These are phyloP conservation scores for Phlyctochytrium planicorne DNA, from an alignment of 192 early-diverging fungal genomes.

Conservation along the genomic window DNA sequence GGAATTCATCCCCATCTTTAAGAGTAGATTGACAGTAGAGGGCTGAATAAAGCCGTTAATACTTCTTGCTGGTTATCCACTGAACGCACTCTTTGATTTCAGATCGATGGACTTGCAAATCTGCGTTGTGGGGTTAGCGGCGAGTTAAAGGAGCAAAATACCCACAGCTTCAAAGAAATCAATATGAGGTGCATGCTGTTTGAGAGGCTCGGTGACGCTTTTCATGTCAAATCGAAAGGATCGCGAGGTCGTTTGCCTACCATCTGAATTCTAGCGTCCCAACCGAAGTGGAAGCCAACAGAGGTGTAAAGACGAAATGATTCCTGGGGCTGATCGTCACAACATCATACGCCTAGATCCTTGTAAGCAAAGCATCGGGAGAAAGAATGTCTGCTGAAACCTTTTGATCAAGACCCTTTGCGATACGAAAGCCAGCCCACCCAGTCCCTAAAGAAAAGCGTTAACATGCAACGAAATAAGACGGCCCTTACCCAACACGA, in stretches of 20 bases:
- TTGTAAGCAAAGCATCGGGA: no score
- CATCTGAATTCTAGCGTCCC: conserved; percentile 86
- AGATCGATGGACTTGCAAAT: conserved; percentile 53
- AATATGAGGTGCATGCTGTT: conserved; percentile 11
- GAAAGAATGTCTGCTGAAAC: no score
- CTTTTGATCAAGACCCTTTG: conserved; percentile 66
- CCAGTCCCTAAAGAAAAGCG: conserved; percentile 55
- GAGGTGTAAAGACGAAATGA: conserved; percentile 83
- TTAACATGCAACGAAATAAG: no score
- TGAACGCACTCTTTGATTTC: conserved; percentile 30
- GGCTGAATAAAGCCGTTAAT: background rate
- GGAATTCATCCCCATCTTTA: conserved; percentile 35
- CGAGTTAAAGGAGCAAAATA: no score
- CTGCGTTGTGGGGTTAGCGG: no score
- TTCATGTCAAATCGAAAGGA: conserved; percentile 35
- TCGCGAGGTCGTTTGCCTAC: no score
- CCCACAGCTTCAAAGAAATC: conserved; percentile 64
- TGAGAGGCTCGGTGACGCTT: background rate
- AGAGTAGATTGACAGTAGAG: conserved; percentile 8
- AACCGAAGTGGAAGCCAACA: conserved; percentile 67
- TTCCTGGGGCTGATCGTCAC: conserved; percentile 80
- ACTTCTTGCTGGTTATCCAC: background rate
- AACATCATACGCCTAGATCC: conserved; percentile 54
- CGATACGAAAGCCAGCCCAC: conserved; percentile 65
- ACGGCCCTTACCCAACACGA: no score